Evolutionary conservation across 805 yeast genomes (phyloP), one percentile per base, ranked within the genome.

Genomic region (Candida piceae): DNA sequence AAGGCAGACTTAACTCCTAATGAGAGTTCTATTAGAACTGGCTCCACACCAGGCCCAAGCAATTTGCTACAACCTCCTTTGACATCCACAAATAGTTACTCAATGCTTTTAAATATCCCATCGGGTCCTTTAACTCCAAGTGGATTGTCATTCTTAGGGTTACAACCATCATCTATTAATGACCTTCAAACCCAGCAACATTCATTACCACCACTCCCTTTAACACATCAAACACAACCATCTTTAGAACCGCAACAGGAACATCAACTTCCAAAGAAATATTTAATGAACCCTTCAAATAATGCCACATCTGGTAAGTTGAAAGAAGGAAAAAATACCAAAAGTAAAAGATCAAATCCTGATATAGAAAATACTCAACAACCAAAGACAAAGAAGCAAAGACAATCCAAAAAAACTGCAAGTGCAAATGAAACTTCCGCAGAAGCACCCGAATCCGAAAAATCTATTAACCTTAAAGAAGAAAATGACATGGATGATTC

Each of bases 1-100:
- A 65, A 75, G 42, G 57, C 84, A 0, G 90, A 87, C 0, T 63
- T 85, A 31, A 80, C 88, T 0, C 93, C 93, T 3, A 83, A 79
- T 56, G 94, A 84, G 53, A 74, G 86, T 5, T 72, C 78, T 34
- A 47, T 85, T 34, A 68, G 95, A 46, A 67, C 84, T 0, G 90
- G 93, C 0, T 55, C 81, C 19, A 80, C 89, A 0, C 89, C 89
- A 0, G 84, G 79, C 2, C 70, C 66, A n/a, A 59, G 62, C 10
- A 40, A 54, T 55, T 69, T 24, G 55, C 68, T 35, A 7, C 46
- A 50, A n/a, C 39, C 49, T 11, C 41, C 48, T 3, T 29, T 45
- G 10, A 45, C 41, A 6, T n/a, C 41, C n/a, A 36, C 34, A 12
- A 41, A 34, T 16, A 42, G 51, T 12, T 47, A 46, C 38, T 45